Conservation (phyloP, 805 yeast species). For the Naumovozyma castellii region DNA sequence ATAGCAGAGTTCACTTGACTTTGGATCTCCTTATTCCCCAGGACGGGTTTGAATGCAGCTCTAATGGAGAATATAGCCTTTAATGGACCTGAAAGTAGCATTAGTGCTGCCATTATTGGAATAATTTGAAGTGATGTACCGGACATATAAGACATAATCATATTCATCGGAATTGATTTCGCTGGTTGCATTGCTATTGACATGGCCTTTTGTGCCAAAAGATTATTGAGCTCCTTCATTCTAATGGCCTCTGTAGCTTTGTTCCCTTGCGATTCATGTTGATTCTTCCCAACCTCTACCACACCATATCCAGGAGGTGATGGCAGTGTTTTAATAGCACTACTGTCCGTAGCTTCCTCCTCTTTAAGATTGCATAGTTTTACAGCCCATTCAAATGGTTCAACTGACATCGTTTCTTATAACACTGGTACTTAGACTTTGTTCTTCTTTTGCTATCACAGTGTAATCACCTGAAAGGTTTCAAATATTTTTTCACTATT, state of each 20-base stretch:
- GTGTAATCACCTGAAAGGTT: too few relatives aligned
- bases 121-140: slow-evolving; percentile 85
- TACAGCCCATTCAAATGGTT: slow-evolving; percentile 11
- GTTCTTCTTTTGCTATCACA: too few relatives aligned
- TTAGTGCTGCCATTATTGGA: slow-evolving; percentile 81
- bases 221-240: slow-evolving; percentile 4
- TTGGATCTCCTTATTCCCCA: slow-evolving; percentile 28
- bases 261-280: slow-evolving; percentile 2
- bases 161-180: slow-evolving; percentile 80
- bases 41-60: slow-evolving; percentile 42
- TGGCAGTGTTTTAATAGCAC: slow-evolving; percentile 10
- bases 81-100: slow-evolving; percentile 70
- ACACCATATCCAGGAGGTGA: slow-evolving; percentile 23
- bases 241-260: slow-evolving; percentile 2
- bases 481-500: too few relatives aligned
- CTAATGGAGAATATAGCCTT: slow-evolving; percentile 56
- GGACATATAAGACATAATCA: slow-evolving; percentile 84
- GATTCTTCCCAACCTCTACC: neutral
- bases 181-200: slow-evolving; percentile 75
- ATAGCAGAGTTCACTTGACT: slow-evolving; percentile 32
- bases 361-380: slow-evolving; percentile 1
- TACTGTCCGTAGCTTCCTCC: neutral
- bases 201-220: slow-evolving; percentile 64
- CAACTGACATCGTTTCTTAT: neutral
- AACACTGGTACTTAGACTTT: too few relatives aligned